Evolutionary conservation across 495 filamentous ascomycete genomes (phyloP).

Genomic region (Apiosordaria backusii): DNA sequence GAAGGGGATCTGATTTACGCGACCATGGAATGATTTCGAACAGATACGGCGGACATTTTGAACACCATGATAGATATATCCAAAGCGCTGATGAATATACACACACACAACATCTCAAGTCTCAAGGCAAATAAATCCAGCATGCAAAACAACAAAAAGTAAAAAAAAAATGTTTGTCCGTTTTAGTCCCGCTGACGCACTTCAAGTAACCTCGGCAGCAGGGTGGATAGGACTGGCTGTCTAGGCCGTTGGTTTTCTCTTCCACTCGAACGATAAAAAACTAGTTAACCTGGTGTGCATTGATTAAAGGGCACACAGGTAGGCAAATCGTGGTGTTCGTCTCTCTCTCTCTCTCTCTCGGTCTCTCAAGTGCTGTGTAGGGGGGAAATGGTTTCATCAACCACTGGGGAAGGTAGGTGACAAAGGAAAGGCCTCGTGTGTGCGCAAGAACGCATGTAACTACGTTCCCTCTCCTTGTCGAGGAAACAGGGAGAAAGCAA

Average conservation of each 20-base stretch:
- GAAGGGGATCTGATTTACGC: not conserved
- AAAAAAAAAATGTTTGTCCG: conserved; percentile 48
- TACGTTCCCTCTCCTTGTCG: not conserved
- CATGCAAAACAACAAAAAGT: not conserved
- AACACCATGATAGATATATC: not conserved
- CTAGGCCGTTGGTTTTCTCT: conserved; percentile 56
- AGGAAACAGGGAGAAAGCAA: not conserved
- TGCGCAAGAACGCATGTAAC: not conserved
- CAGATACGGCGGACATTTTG: not conserved
- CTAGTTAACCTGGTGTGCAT: conserved; percentile 53
- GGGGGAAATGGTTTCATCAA: not conserved
- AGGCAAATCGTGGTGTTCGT: conserved; percentile 54
- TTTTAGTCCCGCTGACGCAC: conserved; percentile 58
- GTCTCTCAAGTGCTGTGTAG: not conserved
- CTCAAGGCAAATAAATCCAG: too few relatives aligned
- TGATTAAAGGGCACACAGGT: conserved; percentile 46
- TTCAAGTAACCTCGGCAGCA: conserved; percentile 43
- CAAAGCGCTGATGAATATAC: not conserved
- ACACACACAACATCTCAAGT: not conserved
- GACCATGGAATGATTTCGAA: not conserved
- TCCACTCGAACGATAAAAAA: conserved; percentile 57
- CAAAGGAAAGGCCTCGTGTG: not conserved
- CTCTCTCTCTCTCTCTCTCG: not conserved
- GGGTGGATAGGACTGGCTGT: conserved; percentile 63
- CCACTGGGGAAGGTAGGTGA: not conserved